phyloP scores from a whole-genome alignment of 2,329 filamentous ascomycete species.

The Fusarium floridanum region DNA sequence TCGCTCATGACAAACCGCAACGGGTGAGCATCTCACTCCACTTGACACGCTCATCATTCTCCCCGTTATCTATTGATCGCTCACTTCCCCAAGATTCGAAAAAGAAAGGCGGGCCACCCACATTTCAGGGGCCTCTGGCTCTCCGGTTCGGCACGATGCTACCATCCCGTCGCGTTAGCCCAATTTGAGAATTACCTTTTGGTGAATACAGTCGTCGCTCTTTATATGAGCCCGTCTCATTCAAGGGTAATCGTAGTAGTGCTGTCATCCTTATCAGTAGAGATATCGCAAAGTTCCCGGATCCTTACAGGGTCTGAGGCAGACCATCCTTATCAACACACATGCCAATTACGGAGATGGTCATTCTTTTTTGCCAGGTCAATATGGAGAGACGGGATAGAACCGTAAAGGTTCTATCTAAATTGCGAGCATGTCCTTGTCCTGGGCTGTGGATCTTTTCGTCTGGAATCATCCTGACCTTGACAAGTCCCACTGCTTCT shows the following conservation, averaged over 20 bases:
- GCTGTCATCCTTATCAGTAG: conserved; percentile 30
- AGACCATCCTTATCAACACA: conserved; percentile 45
- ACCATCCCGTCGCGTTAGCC: conserved; percentile 27
- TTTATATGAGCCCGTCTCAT: conserved; percentile 1
- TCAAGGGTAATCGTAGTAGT: conserved; percentile 1
- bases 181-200: conserved; percentile 13
- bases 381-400: neutral
- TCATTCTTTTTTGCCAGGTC: neutral
- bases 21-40: neutral
- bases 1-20: conserved; percentile 36
- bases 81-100: conserved; percentile 6
- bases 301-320: conserved; percentile 24
- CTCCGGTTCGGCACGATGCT: conserved; percentile 16
- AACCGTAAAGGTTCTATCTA: neutral
- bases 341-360: conserved; percentile 16
- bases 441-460: conserved; percentile 2
- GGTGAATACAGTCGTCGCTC: neutral
- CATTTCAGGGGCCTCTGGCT: conserved; percentile 2
- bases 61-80: conserved; percentile 20
- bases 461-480: neutral
- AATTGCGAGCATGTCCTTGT: conserved; percentile 1
- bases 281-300: conserved; percentile 13
- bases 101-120: conserved; percentile 22
- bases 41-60: neutral
- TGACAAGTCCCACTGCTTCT: neutral